These are phyloP conservation scores for Gnetum montanum DNA, from an alignment of 75 land plant species.

Conservation along the genomic window DNA sequence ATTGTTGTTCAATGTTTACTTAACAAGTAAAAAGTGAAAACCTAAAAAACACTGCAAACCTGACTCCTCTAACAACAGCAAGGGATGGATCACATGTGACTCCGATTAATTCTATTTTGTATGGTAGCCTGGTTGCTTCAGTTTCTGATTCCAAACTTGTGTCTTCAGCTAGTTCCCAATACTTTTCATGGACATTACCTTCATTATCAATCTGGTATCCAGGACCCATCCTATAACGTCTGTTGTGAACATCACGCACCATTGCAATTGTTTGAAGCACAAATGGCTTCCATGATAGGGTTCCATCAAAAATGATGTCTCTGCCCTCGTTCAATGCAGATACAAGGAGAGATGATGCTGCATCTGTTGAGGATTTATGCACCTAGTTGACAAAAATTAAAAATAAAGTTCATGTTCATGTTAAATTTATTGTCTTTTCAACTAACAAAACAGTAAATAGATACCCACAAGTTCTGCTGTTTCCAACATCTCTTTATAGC, in stretches of 20 bases:
- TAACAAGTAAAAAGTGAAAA: neutral
- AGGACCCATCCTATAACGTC: slow-evolving; percentile 34
- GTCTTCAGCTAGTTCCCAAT: slow-evolving; percentile 28
- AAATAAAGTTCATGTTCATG: neutral
- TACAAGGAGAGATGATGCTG: slow-evolving; percentile 37
- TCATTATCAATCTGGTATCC: slow-evolving; percentile 17
- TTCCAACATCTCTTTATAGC: slow-evolving; percentile 14
- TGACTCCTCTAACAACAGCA: slow-evolving; percentile 33
- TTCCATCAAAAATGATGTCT: slow-evolving; percentile 36
- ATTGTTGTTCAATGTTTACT: neutral
- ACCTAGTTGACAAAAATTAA: slow-evolving; percentile 9
- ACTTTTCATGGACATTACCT: slow-evolving; percentile 19
- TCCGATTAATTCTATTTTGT: slow-evolving; percentile 35
- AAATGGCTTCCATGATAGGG: slow-evolving; percentile 46
- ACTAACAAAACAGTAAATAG: neutral
- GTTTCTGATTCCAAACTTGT: neutral
- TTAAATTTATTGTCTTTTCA: neutral
- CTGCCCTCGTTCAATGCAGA: slow-evolving; percentile 35
- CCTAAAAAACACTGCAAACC: slow-evolving; percentile 9
- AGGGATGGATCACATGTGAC: slow-evolving; percentile 33
- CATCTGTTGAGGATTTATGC: slow-evolving; percentile 31
- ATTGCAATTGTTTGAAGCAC: slow-evolving; percentile 36
- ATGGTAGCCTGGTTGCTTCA: slow-evolving; percentile 9
- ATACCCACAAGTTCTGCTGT: slow-evolving; percentile 19
- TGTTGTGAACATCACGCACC: slow-evolving; percentile 24